A percentile compares a stretch with the other conserved stretches of the same genome.
phyloP scores from a whole-genome alignment of 345 rosid species.

The Linum lewisii region DNA sequence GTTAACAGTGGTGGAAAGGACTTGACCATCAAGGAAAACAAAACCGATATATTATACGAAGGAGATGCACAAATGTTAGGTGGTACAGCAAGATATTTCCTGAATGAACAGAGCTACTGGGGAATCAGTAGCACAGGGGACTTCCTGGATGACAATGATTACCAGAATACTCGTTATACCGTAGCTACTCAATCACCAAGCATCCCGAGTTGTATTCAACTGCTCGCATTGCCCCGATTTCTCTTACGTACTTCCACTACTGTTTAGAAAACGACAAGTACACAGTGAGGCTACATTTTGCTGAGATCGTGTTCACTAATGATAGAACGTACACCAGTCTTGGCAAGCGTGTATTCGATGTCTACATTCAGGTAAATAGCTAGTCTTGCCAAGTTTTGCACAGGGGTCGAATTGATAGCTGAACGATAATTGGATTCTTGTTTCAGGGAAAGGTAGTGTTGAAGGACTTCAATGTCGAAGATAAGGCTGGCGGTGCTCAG shows the following conservation, averaged over 20 bases:
- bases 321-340: constrained; percentile 14
- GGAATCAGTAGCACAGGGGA: constrained; percentile 22
- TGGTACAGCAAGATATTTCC: constrained; percentile 12
- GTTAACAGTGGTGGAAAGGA: constrained; percentile 16
- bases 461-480: constrained; percentile 10
- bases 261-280: constrained; percentile 20
- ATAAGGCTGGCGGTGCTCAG: constrained; percentile 5
- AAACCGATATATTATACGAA: constrained; percentile 4
- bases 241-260: constrained; percentile 15
- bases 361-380: constrained; percentile 24
- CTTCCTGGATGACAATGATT: constrained; percentile 13
- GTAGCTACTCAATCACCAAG: constrained; percentile 6
- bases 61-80: constrained; percentile 11
- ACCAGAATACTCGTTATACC: constrained; percentile 7
- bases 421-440: not conserved
- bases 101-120: constrained; percentile 6
- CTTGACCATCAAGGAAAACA: constrained; percentile 1
- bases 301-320: constrained; percentile 20
- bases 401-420: not conserved
- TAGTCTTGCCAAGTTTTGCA: not conserved
- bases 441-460: constrained; percentile 1
- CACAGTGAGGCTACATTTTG: constrained; percentile 22
- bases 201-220: constrained; percentile 8
- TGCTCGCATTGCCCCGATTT: constrained; percentile 13
- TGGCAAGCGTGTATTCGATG: constrained; percentile 20